phyloP scores from a whole-genome alignment of 176 grass and related monocot species.

The Dactylis glomerata region DNA sequence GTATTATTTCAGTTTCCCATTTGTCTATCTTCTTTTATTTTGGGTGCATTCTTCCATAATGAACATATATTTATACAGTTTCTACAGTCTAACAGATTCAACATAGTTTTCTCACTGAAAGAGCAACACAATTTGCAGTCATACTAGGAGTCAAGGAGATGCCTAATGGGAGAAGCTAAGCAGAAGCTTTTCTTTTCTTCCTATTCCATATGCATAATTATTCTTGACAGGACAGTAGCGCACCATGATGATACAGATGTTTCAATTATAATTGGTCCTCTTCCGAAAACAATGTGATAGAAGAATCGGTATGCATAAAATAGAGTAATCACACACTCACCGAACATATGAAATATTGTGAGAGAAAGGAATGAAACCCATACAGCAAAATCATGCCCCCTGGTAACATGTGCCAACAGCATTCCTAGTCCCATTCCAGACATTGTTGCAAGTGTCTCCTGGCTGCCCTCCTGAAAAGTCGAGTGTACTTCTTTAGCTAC shows the following conservation, averaged over 20 bases:
- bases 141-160: background rate
- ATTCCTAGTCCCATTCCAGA: conserved; percentile 87
- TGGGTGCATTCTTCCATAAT: background rate
- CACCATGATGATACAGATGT: background rate
- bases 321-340: conserved; percentile 39
- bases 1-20: background rate
- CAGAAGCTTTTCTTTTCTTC: background rate
- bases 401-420: conserved; percentile 79
- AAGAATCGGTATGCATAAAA: background rate
- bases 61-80: background rate
- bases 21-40: background rate
- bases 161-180: background rate
- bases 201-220: background rate
- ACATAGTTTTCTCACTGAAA: background rate
- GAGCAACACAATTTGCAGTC: background rate
- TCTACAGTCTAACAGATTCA: background rate
- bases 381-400: conserved; percentile 64
- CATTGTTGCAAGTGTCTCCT: conserved; percentile 97
- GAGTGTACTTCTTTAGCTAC: conserved; percentile 20
- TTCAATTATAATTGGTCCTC: background rate
- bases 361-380: conserved; percentile 90
- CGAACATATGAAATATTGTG: conserved; percentile 92
- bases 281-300: background rate
- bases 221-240: background rate
- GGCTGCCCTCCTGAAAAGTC: conserved; percentile 83